phyloP scores from a whole-genome alignment of 768 basidiomycete species.

The Mycena pura region DNA sequence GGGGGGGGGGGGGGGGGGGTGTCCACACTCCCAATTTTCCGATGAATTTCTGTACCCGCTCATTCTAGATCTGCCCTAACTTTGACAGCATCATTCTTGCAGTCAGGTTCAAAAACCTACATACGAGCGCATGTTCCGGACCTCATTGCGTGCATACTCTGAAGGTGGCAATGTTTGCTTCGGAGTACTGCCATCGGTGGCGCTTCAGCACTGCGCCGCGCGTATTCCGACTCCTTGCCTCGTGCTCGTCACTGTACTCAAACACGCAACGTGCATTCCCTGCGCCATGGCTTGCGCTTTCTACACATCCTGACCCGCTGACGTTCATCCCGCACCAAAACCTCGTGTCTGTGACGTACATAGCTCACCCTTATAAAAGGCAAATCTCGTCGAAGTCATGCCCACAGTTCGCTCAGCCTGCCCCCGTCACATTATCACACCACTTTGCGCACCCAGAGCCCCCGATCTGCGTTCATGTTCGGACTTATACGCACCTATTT shows the following conservation, averaged over 20 bases:
- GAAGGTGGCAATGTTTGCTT: not conserved
- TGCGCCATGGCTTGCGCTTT: too few relatives aligned
- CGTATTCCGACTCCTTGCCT: too few relatives aligned
- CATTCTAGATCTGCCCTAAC: too few relatives aligned
- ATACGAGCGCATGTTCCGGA: not conserved
- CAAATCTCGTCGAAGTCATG: slow-evolving; percentile 18
- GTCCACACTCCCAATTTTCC: too few relatives aligned
- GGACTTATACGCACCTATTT: slow-evolving; percentile 24
- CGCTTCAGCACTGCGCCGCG: not conserved
- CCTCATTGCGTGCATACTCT: too few relatives aligned
- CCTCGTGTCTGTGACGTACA: slow-evolving; percentile 25
- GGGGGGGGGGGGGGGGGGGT: too few relatives aligned
- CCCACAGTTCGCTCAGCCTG: not conserved
- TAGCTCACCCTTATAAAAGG: slow-evolving; percentile 12
- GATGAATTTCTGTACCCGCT: too few relatives aligned
- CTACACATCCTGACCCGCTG: too few relatives aligned
- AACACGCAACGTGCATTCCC: too few relatives aligned
- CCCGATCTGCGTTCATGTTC: slow-evolving; percentile 11
- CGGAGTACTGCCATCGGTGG: not conserved
- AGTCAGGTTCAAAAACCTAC: too few relatives aligned
- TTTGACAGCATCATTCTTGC: too few relatives aligned
- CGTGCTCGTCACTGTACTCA: too few relatives aligned
- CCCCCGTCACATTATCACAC: slow-evolving; percentile 3
- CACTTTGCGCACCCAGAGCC: not conserved
- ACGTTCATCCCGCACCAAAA: slow-evolving; percentile 11